Evolutionary conservation across 2,329 filamentous ascomycete genomes (phyloP).

Genomic region (Mycosphaerelloides madeirae): DNA sequence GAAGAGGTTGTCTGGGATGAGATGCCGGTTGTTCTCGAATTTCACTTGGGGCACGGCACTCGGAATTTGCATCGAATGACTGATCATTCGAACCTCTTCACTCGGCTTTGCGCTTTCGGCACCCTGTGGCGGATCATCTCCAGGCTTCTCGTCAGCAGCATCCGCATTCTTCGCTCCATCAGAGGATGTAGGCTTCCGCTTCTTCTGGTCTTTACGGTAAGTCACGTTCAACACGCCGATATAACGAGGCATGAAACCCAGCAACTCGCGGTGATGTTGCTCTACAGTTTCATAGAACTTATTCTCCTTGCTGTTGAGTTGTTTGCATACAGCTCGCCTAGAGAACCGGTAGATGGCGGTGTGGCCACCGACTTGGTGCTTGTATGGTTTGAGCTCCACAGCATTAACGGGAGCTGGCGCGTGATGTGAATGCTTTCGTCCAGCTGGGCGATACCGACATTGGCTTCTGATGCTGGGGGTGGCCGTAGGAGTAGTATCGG

Average conservation of each 20-base stretch:
- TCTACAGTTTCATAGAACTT: slow-evolving; percentile 98
- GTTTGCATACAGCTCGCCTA: slow-evolving; percentile 90
- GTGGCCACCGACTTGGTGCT: slow-evolving; percentile 94
- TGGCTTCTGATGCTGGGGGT: slow-evolving; percentile 30
- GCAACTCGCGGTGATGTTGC: slow-evolving; percentile 78
- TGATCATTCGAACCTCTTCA: slow-evolving; percentile 48
- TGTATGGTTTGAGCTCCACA: slow-evolving; percentile 93
- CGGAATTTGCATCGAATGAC: slow-evolving; percentile 73
- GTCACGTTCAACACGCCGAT: slow-evolving; percentile 96
- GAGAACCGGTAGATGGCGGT: slow-evolving; percentile 96
- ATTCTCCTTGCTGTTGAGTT: slow-evolving; percentile 96
- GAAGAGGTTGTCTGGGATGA: slow-evolving; percentile 80
- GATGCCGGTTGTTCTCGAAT: slow-evolving; percentile 89
- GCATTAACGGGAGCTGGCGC: slow-evolving; percentile 67
- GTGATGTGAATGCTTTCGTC: slow-evolving; percentile 23
- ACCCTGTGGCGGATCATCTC: not conserved
- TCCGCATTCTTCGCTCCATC: slow-evolving; percentile 30
- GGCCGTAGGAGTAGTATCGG: slow-evolving; percentile 24
- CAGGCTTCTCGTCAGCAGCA: slow-evolving; percentile 12
- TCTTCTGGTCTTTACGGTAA: slow-evolving; percentile 73
- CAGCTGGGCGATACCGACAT: slow-evolving; percentile 10
- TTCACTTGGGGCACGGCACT: slow-evolving; percentile 76
- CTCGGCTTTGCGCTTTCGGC: slow-evolving; percentile 9
- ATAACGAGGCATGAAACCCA: slow-evolving; percentile 90
- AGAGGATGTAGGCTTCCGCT: slow-evolving; percentile 37